Conservation (phyloP, 176 grass and related monocot genomes). For the Rhynchospora breviuscula region DNA sequence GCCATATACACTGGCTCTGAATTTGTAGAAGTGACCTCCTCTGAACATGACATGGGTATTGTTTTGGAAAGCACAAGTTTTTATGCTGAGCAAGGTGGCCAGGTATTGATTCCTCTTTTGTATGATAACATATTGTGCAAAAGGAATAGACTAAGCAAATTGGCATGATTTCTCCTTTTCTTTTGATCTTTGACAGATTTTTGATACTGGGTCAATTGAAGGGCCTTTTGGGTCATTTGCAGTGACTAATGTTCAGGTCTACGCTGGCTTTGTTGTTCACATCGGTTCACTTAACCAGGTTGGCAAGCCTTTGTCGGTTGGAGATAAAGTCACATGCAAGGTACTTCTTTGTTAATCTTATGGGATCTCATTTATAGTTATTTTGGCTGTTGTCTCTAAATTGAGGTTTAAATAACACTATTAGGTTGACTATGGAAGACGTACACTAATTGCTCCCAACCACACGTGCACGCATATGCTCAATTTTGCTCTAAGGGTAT, state of each 20-base stretch:
- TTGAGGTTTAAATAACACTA: constrained; percentile 27
- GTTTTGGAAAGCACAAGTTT: constrained; percentile 93
- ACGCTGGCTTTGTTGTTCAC: constrained; percentile 83
- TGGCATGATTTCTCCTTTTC: constrained; percentile 17
- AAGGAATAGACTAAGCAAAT: not conserved
- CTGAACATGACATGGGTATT: constrained; percentile 56
- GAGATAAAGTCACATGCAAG: constrained; percentile 75
- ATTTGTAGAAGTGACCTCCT: constrained; percentile 38
- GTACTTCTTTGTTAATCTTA: constrained; percentile 23
- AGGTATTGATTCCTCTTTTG: constrained; percentile 45
- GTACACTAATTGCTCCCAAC: constrained; percentile 80
- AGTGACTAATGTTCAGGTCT: constrained; percentile 84
- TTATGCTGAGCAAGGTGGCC: constrained; percentile 95
- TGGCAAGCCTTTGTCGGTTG: constrained; percentile 48
- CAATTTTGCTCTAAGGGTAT: constrained; percentile 91
- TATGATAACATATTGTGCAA: not conserved
- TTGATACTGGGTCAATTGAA: constrained; percentile 80
- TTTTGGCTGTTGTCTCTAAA: not conserved
- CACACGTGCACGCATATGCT: constrained; percentile 99
- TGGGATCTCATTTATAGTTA: not conserved
- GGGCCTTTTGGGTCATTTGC: constrained; percentile 75
- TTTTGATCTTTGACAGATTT: constrained; percentile 47
- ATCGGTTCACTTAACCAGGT: constrained; percentile 54
- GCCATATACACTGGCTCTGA: constrained; percentile 80
- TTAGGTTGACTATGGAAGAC: constrained; percentile 82